Evolutionary conservation across 73 alveolate genomes (phyloP).

Genomic region (Paraurostyla sp.): DNA sequence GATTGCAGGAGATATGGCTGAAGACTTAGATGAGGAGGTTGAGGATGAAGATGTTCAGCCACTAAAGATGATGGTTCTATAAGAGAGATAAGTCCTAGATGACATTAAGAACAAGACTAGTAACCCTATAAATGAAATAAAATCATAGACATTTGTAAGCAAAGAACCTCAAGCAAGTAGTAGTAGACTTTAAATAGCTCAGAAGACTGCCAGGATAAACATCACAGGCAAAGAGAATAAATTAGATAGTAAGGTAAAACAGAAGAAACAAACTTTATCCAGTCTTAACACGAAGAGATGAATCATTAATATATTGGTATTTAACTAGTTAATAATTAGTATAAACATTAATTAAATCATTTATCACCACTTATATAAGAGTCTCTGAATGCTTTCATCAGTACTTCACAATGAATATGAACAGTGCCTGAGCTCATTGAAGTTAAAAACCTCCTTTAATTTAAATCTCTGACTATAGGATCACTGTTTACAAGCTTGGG

Average conservation of each 20-base stretch:
- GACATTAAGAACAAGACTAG: no score
- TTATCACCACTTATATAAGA: conserved; percentile 59
- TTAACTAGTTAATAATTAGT: no score
- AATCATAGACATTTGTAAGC: neutral
- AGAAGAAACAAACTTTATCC: neutral
- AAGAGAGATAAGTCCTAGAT: neutral
- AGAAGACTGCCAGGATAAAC: neutral
- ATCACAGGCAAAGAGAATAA: no score
- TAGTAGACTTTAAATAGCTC: no score
- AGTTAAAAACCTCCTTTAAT: conserved; percentile 52
- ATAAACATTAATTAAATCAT: neutral
- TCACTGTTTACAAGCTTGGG: conserved; percentile 73
- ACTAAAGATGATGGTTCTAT: neutral
- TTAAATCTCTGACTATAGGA: conserved; percentile 65
- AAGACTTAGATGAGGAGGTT: conserved; percentile 10
- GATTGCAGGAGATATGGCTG: conserved; percentile 52
- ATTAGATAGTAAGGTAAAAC: neutral
- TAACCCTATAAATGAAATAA: neutral
- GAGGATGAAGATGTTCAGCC: conserved; percentile 16
- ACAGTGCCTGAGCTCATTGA: conserved; percentile 73
- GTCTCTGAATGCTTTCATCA: conserved; percentile 66
- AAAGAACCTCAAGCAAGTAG: conserved; percentile 24
- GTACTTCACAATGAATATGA: conserved; percentile 75
- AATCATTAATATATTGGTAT: neutral
- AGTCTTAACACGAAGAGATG: neutral